Evolutionary conservation across 805 yeast genomes (phyloP).

Genomic region (Kockiozyma suomiensis): DNA sequence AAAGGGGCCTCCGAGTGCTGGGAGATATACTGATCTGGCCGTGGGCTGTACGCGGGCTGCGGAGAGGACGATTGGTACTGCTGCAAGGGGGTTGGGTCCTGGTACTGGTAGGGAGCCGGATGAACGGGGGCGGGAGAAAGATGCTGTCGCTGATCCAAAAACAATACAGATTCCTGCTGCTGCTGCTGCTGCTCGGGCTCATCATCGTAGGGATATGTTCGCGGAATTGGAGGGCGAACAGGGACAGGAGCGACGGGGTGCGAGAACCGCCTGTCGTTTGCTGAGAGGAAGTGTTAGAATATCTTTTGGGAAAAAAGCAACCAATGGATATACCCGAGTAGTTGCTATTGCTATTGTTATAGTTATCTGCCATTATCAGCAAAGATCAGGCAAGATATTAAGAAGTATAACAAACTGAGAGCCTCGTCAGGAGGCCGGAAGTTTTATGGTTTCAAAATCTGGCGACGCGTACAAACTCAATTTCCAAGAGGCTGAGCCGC

Average conservation of each 20-base stretch:
- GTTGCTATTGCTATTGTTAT: not conserved
- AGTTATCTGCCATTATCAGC: not conserved
- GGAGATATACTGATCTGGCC: not conserved
- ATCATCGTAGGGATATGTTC: constrained; percentile 7
- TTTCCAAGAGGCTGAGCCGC: too few relatives aligned
- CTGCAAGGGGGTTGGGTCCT: not conserved
- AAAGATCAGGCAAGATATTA: not conserved
- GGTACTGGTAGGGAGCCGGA: constrained; percentile 3
- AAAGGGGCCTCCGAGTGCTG: not conserved
- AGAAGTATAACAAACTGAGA: too few relatives aligned
- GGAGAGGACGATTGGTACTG: not conserved
- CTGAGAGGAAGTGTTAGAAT: too few relatives aligned
- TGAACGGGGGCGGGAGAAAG: not conserved
- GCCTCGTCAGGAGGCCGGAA: too few relatives aligned
- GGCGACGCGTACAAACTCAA: too few relatives aligned
- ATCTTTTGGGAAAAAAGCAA: too few relatives aligned
- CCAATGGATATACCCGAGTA: not conserved
- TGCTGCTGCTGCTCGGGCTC: not conserved
- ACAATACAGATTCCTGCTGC: not conserved
- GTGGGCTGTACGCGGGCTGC: constrained; percentile 3
- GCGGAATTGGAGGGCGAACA: constrained; percentile 5
- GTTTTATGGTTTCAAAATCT: too few relatives aligned
- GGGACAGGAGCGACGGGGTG: constrained; percentile 2
- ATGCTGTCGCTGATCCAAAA: constrained; percentile 1
- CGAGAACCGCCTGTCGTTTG: not conserved